Evolutionary conservation across 2,329 filamentous ascomycete genomes (phyloP).

Genomic region (Aspergillus pseudoterreus): DNA sequence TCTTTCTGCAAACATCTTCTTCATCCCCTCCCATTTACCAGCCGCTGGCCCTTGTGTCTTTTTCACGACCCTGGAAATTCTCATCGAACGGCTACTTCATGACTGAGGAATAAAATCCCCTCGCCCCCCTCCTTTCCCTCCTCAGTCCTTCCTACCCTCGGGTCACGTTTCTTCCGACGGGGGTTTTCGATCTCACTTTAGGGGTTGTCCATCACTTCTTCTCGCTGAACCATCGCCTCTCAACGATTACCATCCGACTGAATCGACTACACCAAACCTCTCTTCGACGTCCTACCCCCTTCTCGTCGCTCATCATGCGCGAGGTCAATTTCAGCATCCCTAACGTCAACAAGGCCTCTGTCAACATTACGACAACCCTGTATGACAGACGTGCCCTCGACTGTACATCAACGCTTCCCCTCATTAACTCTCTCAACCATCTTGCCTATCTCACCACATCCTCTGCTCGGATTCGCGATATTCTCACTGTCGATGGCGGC

Average conservation of each 20-base stretch:
- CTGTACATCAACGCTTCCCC: conserved; percentile 92
- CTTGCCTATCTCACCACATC: conserved; percentile 97
- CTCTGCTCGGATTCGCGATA: conserved; percentile 94
- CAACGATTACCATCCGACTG: neutral
- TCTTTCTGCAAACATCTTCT: conserved; percentile 13
- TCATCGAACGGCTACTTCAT: conserved; percentile 5
- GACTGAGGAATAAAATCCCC: conserved; percentile 10
- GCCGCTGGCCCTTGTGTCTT: conserved; percentile 7
- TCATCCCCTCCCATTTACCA: conserved; percentile 4
- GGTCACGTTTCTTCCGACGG: conserved; percentile 9
- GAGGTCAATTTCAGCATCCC: conserved; percentile 99
- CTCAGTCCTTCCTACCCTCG: conserved; percentile 3
- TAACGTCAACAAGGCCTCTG: conserved; percentile 98
- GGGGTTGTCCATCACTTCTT: conserved; percentile 10
- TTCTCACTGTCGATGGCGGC: conserved; percentile 96
- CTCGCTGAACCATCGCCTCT: conserved; percentile 6
- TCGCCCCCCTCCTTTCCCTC: conserved; percentile 1
- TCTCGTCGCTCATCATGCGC: conserved; percentile 68
- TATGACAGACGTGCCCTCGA: conserved; percentile 97
- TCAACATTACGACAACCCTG: conserved; percentile 95
- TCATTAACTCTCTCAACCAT: conserved; percentile 99
- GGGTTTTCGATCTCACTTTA: conserved; percentile 14
- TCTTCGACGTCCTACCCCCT: neutral
- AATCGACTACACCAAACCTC: conserved; percentile 1
- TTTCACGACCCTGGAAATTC: conserved; percentile 4